Base-by-base conservation (phyloP, 805 yeast genomes). In the Saturnispora mendoncae region DNA sequence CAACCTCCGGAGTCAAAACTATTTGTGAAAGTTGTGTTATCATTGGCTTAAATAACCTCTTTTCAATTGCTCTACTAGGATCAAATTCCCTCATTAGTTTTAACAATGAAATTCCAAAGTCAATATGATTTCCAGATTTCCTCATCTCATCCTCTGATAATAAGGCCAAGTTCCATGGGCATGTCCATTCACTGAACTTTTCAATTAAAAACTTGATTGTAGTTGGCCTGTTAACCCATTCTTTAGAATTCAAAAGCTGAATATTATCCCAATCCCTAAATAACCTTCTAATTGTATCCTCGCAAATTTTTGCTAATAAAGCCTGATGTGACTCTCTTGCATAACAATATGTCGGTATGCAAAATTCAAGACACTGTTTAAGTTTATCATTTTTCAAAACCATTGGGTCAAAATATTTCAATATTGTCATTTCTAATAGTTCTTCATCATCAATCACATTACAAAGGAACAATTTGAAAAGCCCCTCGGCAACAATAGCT, bases 341-440 rank as follows among this genome's bases (percentile, higher is more conserved):
- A 54, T 77, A 82, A 29, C 92, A 78, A 57, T 84, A 86, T 0
- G 84, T 94, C 0, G 97, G 96, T 14, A 88, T 68, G 56, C 95
- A 87, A 53, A 84, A 88, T 8, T 92, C 76, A 45, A 88, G 71
- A 0, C 84, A 83, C 58, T 88, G 97, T 36, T 78, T 68, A 46
- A 88, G 65, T 13, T 78, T 74, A 43, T 74, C 80, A 51, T 85
- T 85, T 4, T 66, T 61, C 4, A 73, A 60, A 41, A 80, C 79
- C 4, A 65, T 58, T 0, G 92, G 87, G 40, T 81, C 78, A 62
- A 84, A 88, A 53, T 86, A 90, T 0, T 83, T 71, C 40, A 84
- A 59, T 4, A 87, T 61, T 41, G 88, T 66, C 0, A 83, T 73
- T 54, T 82, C 88, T 51, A 83, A 72, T 29, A 86, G 61, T 43